phyloP scores from a whole-genome alignment of 371 early-diverging fungal species.

The Apophysomyces variabilis region DNA sequence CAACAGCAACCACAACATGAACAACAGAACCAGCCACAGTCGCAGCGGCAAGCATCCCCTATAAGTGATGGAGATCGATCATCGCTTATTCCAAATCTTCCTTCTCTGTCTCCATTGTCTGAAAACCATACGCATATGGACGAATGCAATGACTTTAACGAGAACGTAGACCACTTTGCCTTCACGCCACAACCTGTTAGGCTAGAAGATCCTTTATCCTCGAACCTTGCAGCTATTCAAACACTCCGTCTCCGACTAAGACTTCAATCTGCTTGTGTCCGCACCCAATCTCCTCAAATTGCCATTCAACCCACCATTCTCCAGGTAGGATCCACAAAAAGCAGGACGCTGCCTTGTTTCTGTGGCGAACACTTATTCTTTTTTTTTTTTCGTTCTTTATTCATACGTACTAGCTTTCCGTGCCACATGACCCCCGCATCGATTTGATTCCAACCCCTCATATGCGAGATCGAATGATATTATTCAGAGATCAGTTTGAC shows the following conservation, averaged over 20 bases:
- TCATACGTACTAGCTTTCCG: slow-evolving; percentile 35
- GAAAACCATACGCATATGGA: background rate
- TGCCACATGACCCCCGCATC: slow-evolving; percentile 67
- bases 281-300: slow-evolving; percentile 37
- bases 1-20: too few species aligned
- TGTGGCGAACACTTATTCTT: background rate
- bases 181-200: slow-evolving; percentile 21
- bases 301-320: slow-evolving; percentile 49
- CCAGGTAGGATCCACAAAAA: slow-evolving; percentile 36
- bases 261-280: slow-evolving; percentile 40
- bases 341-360: slow-evolving; percentile 11
- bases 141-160: background rate
- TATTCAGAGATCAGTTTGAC: slow-evolving; percentile 61
- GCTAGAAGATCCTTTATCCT: slow-evolving; percentile 27
- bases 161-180: background rate
- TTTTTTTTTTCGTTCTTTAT: background rate
- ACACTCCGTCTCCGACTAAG: slow-evolving; percentile 42
- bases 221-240: slow-evolving; percentile 51
- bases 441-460: slow-evolving; percentile 64
- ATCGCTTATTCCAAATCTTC: background rate
- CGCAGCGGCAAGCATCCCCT: too few species aligned
- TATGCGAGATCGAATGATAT: slow-evolving; percentile 67
- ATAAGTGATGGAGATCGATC: background rate
- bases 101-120: slow-evolving; percentile 15
- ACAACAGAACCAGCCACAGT: too few species aligned